These are phyloP conservation scores for Prunus davidiana DNA, from an alignment of 306 rosid species.

Conservation along the genomic window DNA sequence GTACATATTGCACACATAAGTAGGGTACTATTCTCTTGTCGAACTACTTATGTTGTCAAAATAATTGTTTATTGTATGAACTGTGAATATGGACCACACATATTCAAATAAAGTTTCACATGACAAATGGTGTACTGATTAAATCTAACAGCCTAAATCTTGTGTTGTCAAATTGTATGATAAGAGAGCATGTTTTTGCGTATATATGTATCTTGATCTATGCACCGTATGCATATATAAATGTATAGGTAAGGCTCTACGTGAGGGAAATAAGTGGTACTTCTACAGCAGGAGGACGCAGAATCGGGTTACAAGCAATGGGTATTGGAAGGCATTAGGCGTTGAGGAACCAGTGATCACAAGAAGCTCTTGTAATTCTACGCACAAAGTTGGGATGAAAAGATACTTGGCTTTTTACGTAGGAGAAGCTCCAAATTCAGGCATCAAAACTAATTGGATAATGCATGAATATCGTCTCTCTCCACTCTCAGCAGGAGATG, in stretches of 20 bases:
- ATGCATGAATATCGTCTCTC: conserved; percentile 84
- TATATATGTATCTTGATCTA: background rate
- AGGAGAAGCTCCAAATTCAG: conserved; percentile 51
- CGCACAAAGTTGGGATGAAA: conserved; percentile 65
- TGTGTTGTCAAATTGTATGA: too few relatives aligned
- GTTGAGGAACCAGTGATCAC: conserved; percentile 62
- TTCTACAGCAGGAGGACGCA: conserved; percentile 82
- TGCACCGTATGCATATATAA: background rate
- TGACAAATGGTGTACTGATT: too few relatives aligned
- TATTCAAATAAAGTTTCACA: too few relatives aligned
- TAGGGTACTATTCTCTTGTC: too few relatives aligned
- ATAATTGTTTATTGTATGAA: too few relatives aligned
- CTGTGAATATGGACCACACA: too few relatives aligned
- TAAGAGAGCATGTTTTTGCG: background rate
- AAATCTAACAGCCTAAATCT: too few relatives aligned
- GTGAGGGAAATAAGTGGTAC: conserved; percentile 86
- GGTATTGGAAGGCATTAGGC: conserved; percentile 73
- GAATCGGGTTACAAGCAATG: conserved; percentile 51
- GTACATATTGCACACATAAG: background rate
- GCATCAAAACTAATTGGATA: conserved; percentile 72
- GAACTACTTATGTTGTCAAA: too few relatives aligned
- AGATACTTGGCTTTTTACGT: conserved; percentile 55
- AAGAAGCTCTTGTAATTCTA: conserved; percentile 24
- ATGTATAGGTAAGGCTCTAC: conserved; percentile 78
- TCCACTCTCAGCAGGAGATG: conserved; percentile 24